These are phyloP conservation scores for Cicer yamashitae DNA, from an alignment of 306 rosid genomes.

Conservation along the genomic window DNA sequence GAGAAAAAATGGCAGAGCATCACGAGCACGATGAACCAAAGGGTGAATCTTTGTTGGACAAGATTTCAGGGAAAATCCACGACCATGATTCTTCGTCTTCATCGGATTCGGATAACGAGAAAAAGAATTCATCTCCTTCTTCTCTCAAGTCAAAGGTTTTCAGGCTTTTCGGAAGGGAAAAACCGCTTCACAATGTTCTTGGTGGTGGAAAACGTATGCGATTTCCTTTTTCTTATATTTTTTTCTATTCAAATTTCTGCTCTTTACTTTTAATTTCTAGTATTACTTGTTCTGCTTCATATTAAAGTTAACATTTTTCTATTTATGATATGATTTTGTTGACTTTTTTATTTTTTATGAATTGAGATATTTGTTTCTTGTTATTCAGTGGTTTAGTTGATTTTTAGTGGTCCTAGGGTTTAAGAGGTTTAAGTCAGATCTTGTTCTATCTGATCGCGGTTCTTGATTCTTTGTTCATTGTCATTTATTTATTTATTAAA, in stretches of 20 bases:
- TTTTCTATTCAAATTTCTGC: not conserved
- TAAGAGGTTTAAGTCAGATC: conserved; percentile 41
- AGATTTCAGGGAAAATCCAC: conserved; percentile 73
- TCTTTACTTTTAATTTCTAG: not conserved
- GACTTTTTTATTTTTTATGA: not conserved
- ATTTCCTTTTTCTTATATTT: not conserved
- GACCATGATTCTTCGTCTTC: conserved; percentile 66
- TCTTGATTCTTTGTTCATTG: not conserved
- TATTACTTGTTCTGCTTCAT: not conserved
- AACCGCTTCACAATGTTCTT: conserved; percentile 75
- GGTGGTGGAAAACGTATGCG: conserved; percentile 95
- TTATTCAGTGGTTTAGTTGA: not conserved
- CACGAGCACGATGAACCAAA: conserved; percentile 58
- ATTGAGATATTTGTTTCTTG: not conserved
- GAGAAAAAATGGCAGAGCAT: conserved; percentile 58
- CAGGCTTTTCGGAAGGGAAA: conserved; percentile 91
- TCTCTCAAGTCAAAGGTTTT: conserved; percentile 61
- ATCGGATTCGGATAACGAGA: conserved; percentile 72
- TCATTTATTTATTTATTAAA: not conserved
- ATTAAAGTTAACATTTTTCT: not conserved
- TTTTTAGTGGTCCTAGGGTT: conserved; percentile 40
- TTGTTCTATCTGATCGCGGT: not conserved
- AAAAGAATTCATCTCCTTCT: conserved; percentile 40
- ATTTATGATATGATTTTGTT: not conserved
- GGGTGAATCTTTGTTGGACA: conserved; percentile 67